Base-by-base conservation (phyloP, 768 basidiomycete species). In the Lentinula detonsa region DNA sequence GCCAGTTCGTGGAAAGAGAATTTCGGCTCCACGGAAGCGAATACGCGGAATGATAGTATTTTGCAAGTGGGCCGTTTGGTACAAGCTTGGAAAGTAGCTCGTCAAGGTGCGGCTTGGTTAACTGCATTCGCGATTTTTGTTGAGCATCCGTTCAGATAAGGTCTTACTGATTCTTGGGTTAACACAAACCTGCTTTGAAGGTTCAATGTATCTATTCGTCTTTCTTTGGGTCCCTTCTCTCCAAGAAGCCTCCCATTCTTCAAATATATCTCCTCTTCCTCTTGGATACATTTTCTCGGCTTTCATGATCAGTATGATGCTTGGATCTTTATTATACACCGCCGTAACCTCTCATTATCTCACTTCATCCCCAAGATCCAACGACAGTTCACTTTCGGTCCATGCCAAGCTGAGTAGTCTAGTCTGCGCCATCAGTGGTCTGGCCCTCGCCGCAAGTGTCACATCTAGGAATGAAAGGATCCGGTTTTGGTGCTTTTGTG, bases 121-220 rank as follows among this genome's bases (percentile, higher is more conserved):
- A 23, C n/a, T 16, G 16, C 37, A 9, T 16, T 23, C 16, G 7
- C 33, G n/a, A 1, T 45, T n/a, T 34, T 33, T 51, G 5, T 13
- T 51, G n/a, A 39, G 1, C 39, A 7, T 56, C 21, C n/a, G 7
- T n/a, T 18, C 9, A 46, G 51, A 62, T 9, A 66, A 88, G 88
- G 90, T 67, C 79, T 76, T 91, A 9, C 72, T 90, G 62, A 80
- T 81, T 28, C 79, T 91, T 21, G 87, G 88, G 35, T 72, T 91
- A 57, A 85, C 85, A 0, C 89, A 91, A 71, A 91, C 90, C 1
- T 88, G 86, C 71, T 91, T 91, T 68, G 89, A 91, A 69, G 90
- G 90, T 2, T 88, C 87, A 5, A 90, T 91, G 89, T 91, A 91
- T 72, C 81, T 91, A 62, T 91, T 91, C 72, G 90, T 91, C 64